Percentiles rank a stretch among this genome's conserved stretches.
Evolutionary conservation across 331 rosid species (phyloP).

Genomic region (Cydonia oblonga): DNA sequence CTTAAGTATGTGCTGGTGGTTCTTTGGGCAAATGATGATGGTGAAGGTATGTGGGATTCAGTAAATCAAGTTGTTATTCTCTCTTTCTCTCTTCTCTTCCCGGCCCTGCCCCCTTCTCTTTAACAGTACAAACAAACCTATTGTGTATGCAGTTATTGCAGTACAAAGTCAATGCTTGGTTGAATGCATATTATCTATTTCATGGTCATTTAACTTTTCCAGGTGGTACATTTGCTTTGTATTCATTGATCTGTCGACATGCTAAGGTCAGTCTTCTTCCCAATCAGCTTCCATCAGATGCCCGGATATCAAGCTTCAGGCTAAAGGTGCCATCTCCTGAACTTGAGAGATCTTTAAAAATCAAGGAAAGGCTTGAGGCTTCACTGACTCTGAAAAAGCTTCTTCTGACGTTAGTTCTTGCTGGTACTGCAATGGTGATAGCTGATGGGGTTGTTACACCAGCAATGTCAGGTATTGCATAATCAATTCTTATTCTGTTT

Average conservation of each 20-base stretch:
- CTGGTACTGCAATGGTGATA: slow-evolving; percentile 97
- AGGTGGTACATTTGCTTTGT: slow-evolving; percentile 99
- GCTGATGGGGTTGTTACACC: slow-evolving; percentile 98
- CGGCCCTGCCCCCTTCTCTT: too few relatives aligned
- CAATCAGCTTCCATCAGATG: slow-evolving; percentile 91
- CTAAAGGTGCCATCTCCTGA: slow-evolving; percentile 93
- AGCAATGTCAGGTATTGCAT: slow-evolving; percentile 77
- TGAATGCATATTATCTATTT: not conserved
- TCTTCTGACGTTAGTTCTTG: slow-evolving; percentile 76
- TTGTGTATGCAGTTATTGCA: not conserved
- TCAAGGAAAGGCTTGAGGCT: slow-evolving; percentile 83
- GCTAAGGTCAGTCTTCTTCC: slow-evolving; percentile 99
- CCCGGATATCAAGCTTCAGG: slow-evolving; percentile 92
- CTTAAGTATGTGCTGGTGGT: slow-evolving; percentile 88
- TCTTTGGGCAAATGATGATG: slow-evolving; percentile 93
- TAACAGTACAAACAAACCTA: not conserved
- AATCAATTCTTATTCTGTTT: not conserved
- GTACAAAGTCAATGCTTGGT: not conserved
- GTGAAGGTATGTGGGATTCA: slow-evolving; percentile 58
- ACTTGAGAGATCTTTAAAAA: slow-evolving; percentile 89
- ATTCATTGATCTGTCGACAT: slow-evolving; percentile 96
- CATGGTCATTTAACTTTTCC: slow-evolving; percentile 17
- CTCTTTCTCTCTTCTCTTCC: not conserved
- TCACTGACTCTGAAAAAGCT: slow-evolving; percentile 79
- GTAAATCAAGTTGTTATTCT: slow-evolving; percentile 1